Base-by-base conservation (phyloP, 2,329 filamentous ascomycete species). In the Sporothrix humicola region DNA sequence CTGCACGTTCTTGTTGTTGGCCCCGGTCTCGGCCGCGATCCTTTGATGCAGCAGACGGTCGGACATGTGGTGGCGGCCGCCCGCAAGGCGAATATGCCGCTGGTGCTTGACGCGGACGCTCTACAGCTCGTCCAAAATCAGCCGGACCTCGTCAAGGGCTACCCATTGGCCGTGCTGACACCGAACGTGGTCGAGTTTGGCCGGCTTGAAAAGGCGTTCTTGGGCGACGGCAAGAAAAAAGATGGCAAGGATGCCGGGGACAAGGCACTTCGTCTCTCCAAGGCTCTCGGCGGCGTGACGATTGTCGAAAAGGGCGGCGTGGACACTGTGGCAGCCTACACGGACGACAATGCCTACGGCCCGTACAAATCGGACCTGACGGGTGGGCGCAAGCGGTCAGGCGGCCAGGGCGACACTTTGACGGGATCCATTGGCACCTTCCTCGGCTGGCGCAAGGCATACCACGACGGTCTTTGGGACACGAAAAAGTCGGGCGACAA, bases 151-250 rank as follows among this genome's bases (percentile, higher is more conserved):
- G 89, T 99, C 1, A 87, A 89, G 26, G 95, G 94, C 0, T 98
- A 95, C 83, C 87, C 86, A 65, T 89, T 93, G 74, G 97, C 93
- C 71, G 93, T 99, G 71, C 84, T 99, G 73, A 99, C 96, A 58
- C 96, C 96, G 1, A 99, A 99, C 76, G 92, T 98, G 0, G 94
- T 97, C 4, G 96, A 99, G 81, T 98, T 98, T 80, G 90, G 88
- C 1, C 87, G 95, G 13, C 82, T 99, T 58, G 95, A 94, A 74
- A 92, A 94, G 81, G 87, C 90, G 1, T 86, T 96, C 74, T 89
- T 72, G 88, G 94, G 83, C 4, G 56, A 48, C 23, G 70, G 87
- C 7, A 77, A 79, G 1, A 85, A 88, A 0, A 37, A 78, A 79
- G 0, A 79, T 79, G 0, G 74, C 42, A 31, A 46, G 20, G 31